Base-by-base conservation (phyloP, 345 rosid species). In the Bruguiera sexangula region DNA sequence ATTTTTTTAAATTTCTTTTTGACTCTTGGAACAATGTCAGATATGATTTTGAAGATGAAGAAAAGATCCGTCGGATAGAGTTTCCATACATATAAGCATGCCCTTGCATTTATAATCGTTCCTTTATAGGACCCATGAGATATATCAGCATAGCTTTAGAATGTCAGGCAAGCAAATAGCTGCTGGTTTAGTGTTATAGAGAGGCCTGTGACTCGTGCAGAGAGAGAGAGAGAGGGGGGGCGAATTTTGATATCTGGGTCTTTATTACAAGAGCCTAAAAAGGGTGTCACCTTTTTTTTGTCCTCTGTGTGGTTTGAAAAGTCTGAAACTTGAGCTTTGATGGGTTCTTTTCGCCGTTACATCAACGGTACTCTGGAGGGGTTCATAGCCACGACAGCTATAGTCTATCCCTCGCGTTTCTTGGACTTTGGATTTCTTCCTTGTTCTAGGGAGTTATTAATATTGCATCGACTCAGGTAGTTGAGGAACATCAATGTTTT, bases 381-480 rank as follows among this genome's bases (percentile, higher is more conserved):
- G 72, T 82, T 85, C 79, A 81, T 85, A 79, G 82, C 52, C 26
- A 29, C 82, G 80, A 74, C 86, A 87, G 87, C 87, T 80, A 74
- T 76, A 60, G 56, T 66, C 39, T 62, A 67, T 63, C 74, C 68
- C 79, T 80, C 72, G 54, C 53, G 29, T 54, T 64, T 54, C 73
- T 68, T 71, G 83, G 86, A 72, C 69, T 76, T 78, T 69, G 80
- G 62, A 68, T 82, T 67, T 74, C 73, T 55, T 71, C 76, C 63
- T 72, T 73, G 65, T 79, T 79, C 73, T 43, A 15, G 5, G 78
- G 73, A 78, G 83, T 76, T 76, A 78, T 66, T 80, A 63, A 43
- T 43, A 15, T 43, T 43, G 50, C 82, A 76, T 78, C 80, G 21
- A 50, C 66, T 72, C 68, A 63, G 67, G 79, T 69, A 65, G 65